phyloP scores from a whole-genome alignment of 2,329 filamentous ascomycete species.

The Botrytis hyacinthi region DNA sequence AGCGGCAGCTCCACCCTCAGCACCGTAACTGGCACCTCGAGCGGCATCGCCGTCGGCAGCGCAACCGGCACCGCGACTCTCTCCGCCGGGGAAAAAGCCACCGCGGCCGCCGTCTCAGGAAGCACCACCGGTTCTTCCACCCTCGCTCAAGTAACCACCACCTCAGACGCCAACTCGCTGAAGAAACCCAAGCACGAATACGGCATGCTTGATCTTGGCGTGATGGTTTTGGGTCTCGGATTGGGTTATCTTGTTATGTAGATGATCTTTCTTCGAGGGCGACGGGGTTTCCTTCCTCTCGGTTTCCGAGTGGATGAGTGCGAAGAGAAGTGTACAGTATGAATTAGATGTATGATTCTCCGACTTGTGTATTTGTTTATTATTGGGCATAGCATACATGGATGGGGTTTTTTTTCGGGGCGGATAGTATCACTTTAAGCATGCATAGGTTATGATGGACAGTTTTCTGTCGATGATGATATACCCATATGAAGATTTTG shows the following conservation, averaged over 20 bases:
- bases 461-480: not conserved
- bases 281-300: not conserved
- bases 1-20: not conserved
- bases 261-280: not conserved
- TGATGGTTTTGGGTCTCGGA: conserved; percentile 37
- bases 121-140: not conserved
- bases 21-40: conserved; percentile 20
- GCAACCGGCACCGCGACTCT: conserved; percentile 22
- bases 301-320: not conserved
- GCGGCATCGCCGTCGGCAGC: conserved; percentile 11
- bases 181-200: conserved; percentile 33
- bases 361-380: not conserved
- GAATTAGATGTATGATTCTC: not conserved
- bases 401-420: not conserved
- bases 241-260: conserved; percentile 40
- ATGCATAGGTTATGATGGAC: not conserved
- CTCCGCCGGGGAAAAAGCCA: conserved; percentile 21
- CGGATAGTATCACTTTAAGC: not conserved
- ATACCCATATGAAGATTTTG: not conserved
- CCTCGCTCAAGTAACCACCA: conserved; percentile 33
- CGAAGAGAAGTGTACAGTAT: not conserved
- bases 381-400: too few relatives aligned
- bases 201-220: conserved; percentile 32
- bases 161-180: conserved; percentile 15
- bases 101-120: not conserved